A percentile compares a stretch with the other conserved stretches of the same genome.
These are phyloP conservation scores for Solanum virginianum DNA, from an alignment of 257 asterid genomes.

Conservation along the genomic window DNA sequence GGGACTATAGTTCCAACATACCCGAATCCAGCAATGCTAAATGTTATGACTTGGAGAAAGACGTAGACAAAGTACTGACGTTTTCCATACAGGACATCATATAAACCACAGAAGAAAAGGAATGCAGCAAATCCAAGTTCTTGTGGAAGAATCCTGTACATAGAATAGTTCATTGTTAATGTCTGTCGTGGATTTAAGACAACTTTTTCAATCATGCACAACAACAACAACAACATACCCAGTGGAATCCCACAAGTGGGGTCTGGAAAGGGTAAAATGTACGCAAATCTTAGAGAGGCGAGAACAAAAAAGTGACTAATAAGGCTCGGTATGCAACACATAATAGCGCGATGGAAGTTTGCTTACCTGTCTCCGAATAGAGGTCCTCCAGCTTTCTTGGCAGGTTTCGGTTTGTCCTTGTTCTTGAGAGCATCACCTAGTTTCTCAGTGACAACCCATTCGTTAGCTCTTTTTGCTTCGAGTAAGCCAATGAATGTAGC, in stretches of 20 bases:
- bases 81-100: conserved; percentile 69
- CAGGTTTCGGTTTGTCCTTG: conserved; percentile 34
- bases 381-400: conserved; percentile 24
- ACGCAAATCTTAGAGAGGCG: no score
- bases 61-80: conserved; percentile 69
- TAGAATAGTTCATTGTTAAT: background rate
- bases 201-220: background rate
- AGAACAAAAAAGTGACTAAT: no score
- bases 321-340: background rate
- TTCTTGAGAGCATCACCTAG: conserved; percentile 72
- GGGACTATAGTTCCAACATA: conserved; percentile 83
- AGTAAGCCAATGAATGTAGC: conserved; percentile 84
- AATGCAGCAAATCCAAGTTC: conserved; percentile 73
- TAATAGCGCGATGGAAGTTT: background rate
- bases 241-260: no score
- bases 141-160: conserved; percentile 46
- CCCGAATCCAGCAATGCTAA: conserved; percentile 84
- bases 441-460: conserved; percentile 98
- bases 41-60: conserved; percentile 74
- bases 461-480: conserved; percentile 81
- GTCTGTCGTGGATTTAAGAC: background rate
- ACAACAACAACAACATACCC: no score
- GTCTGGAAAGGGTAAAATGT: no score
- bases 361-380: conserved; percentile 62
- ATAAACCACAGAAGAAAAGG: conserved; percentile 84